Evolutionary conservation across 2,329 filamentous ascomycete genomes (phyloP), one percentile per base, ranked within the genome.

Genomic region (Pyrenophora graminea): DNA sequence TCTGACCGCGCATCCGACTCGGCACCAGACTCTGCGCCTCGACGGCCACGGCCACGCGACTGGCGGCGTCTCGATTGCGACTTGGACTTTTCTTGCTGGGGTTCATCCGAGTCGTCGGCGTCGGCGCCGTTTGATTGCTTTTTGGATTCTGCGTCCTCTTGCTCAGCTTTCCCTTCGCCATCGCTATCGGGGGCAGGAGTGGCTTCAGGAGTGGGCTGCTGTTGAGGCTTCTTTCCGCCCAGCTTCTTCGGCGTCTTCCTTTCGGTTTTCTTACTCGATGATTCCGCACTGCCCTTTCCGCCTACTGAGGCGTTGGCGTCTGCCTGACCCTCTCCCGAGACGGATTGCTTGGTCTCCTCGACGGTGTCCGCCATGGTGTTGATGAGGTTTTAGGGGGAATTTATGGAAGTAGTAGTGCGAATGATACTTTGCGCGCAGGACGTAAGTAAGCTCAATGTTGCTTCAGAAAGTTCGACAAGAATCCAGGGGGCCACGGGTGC

Each of bases 1-100:
- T 84, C 80, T 62, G 77, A 80, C 61, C 81, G 79, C 5, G 79
- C 72, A 55, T 82, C 73, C 39, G 79, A 80, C 62, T 85, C 83
- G 25, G 76, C 77, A 61, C 84, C 82, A 57, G 74, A 79, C 7
- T 80, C 77, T 18, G 54, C 63, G 48, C 72, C 71, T 62, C 70
- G 72, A 59, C 79, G 75, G 32, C 79, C 77, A 47, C 79, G 77
- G 32, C 79, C 79, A 55, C 79, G 77, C 52, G 76, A 78, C 58
- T 79, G 77, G 56, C 78, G 77, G 56, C 78, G 76, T 51, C 77
- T 73, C 43, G 77, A 79, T 63, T 76, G 71, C 59, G 70, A 68
- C 55, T 70, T 75, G 63, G 74, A 68, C 52, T 74, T 74, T 57
- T 79, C 68, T 49, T 70, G 75, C 61, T 81, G 73, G 39, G 76